A percentile compares a stretch with the other conserved stretches of the same genome.
These are phyloP conservation scores for Tetrapisispora taiwanensis DNA, from an alignment of 805 yeast genomes.

Conservation along the genomic window DNA sequence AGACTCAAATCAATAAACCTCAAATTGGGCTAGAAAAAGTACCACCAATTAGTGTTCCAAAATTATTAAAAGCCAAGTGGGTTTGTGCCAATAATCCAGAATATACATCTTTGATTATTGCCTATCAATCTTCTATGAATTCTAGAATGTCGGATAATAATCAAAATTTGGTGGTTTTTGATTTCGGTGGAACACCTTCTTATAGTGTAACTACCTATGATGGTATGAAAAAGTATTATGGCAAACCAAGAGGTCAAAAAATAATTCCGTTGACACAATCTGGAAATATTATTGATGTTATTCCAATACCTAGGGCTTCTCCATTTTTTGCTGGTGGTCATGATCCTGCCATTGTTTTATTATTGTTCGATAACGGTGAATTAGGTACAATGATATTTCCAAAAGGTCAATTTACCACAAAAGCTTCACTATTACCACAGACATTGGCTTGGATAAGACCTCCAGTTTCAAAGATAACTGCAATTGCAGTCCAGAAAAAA, in stretches of 20 bases:
- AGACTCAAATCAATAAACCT: constrained; percentile 52
- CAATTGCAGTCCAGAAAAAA: constrained; percentile 48
- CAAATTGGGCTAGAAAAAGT: constrained; percentile 15
- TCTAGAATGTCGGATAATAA: constrained; percentile 20
- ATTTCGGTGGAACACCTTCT: constrained; percentile 71
- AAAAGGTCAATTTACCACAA: constrained; percentile 40
- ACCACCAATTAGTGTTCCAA: constrained; percentile 19
- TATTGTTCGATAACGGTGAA: constrained; percentile 54
- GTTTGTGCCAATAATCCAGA: constrained; percentile 73
- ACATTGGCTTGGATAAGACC: constrained; percentile 73
- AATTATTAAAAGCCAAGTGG: constrained; percentile 59
- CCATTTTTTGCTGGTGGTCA: constrained; percentile 79
- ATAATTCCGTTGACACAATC: constrained; percentile 44
- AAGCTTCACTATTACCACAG: constrained; percentile 65
- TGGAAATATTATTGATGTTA: constrained; percentile 36
- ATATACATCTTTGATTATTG: constrained; percentile 58
- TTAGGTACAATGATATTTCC: constrained; percentile 53
- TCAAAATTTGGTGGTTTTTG: constrained; percentile 43
- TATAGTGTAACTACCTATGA: constrained; percentile 76
- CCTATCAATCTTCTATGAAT: constrained; percentile 42
- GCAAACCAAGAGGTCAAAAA: constrained; percentile 45
- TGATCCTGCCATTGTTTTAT: constrained; percentile 56
- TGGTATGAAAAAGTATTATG: constrained; percentile 69
- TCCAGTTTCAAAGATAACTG: constrained; percentile 44
- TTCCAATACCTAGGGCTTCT: constrained; percentile 48